Conservation (phyloP, 2,329 filamentous ascomycete genomes). For the Blastomyces parvus region DNA sequence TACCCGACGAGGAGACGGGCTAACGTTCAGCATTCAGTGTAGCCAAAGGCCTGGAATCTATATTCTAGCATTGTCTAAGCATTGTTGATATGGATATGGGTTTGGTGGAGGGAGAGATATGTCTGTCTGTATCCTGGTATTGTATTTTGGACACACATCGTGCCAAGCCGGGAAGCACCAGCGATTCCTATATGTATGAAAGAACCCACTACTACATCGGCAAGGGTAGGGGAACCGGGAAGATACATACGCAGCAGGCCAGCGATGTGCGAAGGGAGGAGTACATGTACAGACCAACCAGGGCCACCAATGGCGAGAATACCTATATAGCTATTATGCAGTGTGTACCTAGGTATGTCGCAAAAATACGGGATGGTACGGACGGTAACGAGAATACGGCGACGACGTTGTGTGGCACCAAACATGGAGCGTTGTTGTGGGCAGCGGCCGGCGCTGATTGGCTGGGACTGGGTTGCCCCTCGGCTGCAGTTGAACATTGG, state of each 20-base stretch:
- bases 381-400: background rate
- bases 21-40: background rate
- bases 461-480: background rate
- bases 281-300: no score
- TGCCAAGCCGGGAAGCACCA: background rate
- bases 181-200: no score
- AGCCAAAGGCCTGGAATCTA: background rate
- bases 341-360: no score
- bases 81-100: background rate
- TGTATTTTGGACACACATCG: no score
- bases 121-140: no score
- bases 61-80: no score
- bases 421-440: slow-evolving; percentile 9
- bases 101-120: background rate
- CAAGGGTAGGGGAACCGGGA: background rate
- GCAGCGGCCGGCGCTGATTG: background rate
- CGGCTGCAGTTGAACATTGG: no score
- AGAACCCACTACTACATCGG: no score
- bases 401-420: no score
- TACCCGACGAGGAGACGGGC: background rate
- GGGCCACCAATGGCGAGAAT: background rate
- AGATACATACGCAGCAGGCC: background rate
- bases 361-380: background rate
- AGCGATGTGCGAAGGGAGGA: background rate
- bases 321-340: no score